Evolutionary conservation across 805 yeast species (phyloP), one percentile per base, ranked within the genome.

Genomic region (Yueomyces sp.): DNA sequence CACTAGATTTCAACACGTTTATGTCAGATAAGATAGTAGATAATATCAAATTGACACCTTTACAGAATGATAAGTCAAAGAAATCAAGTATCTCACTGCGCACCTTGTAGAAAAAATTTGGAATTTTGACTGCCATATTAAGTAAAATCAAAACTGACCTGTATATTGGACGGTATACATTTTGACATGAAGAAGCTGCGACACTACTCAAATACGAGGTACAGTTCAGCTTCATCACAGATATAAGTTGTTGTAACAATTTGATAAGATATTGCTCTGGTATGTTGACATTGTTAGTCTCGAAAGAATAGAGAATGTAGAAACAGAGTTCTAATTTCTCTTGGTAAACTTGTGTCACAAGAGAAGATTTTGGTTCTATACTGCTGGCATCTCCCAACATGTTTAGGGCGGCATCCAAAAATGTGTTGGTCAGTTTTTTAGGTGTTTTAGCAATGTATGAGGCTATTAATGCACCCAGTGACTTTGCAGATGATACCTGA

Each of bases 391-490:
- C 57, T 49, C 75, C 76, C 5, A 72, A 63, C n/a, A 85, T 62
- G 30, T 67, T 61, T 6, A 68, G 54, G 0, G 77, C 77, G 39
- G 70, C 54, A 6, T 60, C 60, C 52, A 63, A 51, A 49, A 64
- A 67, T 0, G 66, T 55, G 6, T 55, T 46, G n/a, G 58, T 55
- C 6, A 69, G 47, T 3, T 63, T 59, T 1, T 57, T 53, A 27
- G 57, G 58, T 39, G 64, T 67, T 47, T 76, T 72, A 4, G 12
- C 30, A 46, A 82, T 72, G 52, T 66, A 79, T 0, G 90, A 75
- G 0, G 90, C 78, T 27, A 85, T 48, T 33, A 87, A 65, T 1
- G 92, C 86, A 41, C 90, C 87, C 73, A 85, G 77, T 0, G 94
- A 73, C 52, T 80, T 81, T 3, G 85, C 81, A 26, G 83, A 73